Evolutionary conservation across 2,329 filamentous ascomycete genomes (phyloP).

Genomic region (Cytospora leucostoma): DNA sequence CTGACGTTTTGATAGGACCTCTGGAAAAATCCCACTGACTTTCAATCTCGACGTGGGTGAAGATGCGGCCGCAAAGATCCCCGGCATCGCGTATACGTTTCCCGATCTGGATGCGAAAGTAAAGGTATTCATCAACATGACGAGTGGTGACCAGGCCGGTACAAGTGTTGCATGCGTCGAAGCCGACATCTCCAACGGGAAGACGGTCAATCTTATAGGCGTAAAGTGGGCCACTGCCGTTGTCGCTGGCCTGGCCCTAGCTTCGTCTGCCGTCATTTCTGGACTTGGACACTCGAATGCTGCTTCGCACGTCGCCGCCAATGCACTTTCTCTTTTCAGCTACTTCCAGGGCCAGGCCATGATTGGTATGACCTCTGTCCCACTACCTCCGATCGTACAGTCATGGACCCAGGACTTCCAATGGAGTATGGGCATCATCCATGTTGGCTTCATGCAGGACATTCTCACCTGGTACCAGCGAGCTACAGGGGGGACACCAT

Average conservation of each 20-base stretch:
- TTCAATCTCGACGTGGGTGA: conserved; percentile 66
- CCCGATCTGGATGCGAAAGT: conserved; percentile 90
- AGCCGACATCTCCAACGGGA: conserved; percentile 83
- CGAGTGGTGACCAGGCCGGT: conserved; percentile 51
- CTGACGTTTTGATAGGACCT: conserved; percentile 43
- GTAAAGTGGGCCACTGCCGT: conserved; percentile 90
- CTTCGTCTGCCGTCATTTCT: conserved; percentile 85
- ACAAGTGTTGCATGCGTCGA: conserved; percentile 81
- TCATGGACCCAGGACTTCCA: conserved; percentile 98
- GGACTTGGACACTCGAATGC: conserved; percentile 92
- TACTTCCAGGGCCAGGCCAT: conserved; percentile 96
- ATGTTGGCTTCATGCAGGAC: conserved; percentile 79
- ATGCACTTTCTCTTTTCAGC: conserved; percentile 88
- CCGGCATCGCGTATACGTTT: conserved; percentile 82
- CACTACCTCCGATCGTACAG: conserved; percentile 82
- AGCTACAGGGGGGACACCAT: conserved; percentile 82
- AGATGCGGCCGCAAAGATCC: conserved; percentile 65
- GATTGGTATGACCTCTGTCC: conserved; percentile 79
- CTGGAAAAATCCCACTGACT: conserved; percentile 75
- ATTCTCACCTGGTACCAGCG: conserved; percentile 97
- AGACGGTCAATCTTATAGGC: conserved; percentile 85
- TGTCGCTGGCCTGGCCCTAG: conserved; percentile 79
- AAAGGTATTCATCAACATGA: conserved; percentile 76
- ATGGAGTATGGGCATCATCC: conserved; percentile 97
- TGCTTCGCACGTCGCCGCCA: conserved; percentile 90